phyloP scores from a whole-genome alignment of 371 early-diverging fungal genomes.

The Choanephora cucurbitarum region DNA sequence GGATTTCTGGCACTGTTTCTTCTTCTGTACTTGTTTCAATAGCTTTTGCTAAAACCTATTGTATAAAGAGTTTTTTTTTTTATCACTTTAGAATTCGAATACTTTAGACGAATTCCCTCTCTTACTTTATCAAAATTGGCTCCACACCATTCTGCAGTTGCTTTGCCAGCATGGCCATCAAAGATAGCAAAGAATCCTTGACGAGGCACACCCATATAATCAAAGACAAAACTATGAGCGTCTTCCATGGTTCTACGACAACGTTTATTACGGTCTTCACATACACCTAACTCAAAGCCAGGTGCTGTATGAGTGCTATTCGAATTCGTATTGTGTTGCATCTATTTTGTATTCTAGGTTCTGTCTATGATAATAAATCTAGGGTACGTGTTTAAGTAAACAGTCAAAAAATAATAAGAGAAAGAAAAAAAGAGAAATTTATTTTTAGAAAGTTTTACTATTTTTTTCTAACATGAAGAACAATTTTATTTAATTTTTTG shows the following conservation, averaged over 20 bases:
- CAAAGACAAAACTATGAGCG: slow-evolving; percentile 81
- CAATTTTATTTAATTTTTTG: slow-evolving; percentile 74
- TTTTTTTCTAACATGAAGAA: too few species aligned
- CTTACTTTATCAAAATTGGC: slow-evolving; percentile 80
- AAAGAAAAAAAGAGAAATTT: not conserved
- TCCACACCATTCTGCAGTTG: slow-evolving; percentile 97
- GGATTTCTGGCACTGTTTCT: slow-evolving; percentile 71
- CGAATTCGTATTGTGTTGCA: slow-evolving; percentile 1
- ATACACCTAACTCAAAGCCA: slow-evolving; percentile 66
- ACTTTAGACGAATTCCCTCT: too few species aligned
- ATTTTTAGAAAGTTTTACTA: not conserved
- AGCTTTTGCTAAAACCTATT: slow-evolving; percentile 24
- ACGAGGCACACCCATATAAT: slow-evolving; percentile 77
- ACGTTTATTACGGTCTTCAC: slow-evolving; percentile 87
- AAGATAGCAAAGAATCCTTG: slow-evolving; percentile 95
- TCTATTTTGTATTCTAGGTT: slow-evolving; percentile 3
- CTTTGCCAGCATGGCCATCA: slow-evolving; percentile 97
- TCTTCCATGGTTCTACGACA: slow-evolving; percentile 98
- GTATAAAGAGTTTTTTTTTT: not conserved
- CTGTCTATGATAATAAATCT: not conserved
- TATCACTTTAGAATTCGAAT: too few species aligned
- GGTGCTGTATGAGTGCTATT: slow-evolving; percentile 24
- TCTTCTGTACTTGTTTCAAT: slow-evolving; percentile 19
- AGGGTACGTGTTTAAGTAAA: not conserved
- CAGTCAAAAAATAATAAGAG: not conserved